Percentiles rank a stretch among this genome's conserved stretches.
Evolutionary conservation across 1,139 yeast species (phyloP).

Genomic region (Tardiomyces blankii): DNA sequence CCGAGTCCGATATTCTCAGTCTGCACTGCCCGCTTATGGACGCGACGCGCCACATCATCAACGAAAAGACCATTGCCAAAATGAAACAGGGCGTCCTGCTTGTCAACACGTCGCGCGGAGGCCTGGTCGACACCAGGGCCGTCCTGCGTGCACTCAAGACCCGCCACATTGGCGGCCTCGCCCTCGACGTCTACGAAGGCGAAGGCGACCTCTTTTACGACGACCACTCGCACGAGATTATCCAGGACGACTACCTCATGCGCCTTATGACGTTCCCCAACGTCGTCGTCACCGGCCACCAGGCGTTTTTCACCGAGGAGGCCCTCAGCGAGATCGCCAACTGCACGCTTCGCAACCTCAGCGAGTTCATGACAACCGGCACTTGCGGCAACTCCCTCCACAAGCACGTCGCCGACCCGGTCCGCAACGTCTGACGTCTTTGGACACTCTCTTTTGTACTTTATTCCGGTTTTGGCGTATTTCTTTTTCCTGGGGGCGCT

Average conservation of each 20-base stretch:
- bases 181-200: constrained; percentile 67
- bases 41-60: constrained; percentile 45
- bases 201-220: constrained; percentile 29
- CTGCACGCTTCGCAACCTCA: neutral
- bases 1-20: constrained; percentile 43
- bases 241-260: constrained; percentile 15
- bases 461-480: too few relatives aligned
- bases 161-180: constrained; percentile 50
- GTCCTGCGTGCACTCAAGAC: constrained; percentile 49
- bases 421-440: too few relatives aligned
- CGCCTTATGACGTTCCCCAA: constrained; percentile 16
- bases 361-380: neutral
- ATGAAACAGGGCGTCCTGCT: constrained; percentile 57
- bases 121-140: constrained; percentile 57
- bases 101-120: constrained; percentile 66
- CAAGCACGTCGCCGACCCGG: too few relatives aligned
- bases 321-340: neutral
- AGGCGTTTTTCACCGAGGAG: constrained; percentile 15
- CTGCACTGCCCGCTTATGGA: constrained; percentile 48
- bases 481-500: too few relatives aligned
- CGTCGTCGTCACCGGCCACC: constrained; percentile 18
- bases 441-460: too few relatives aligned
- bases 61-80: constrained; percentile 38
- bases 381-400: too few relatives aligned
- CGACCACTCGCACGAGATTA: constrained; percentile 13